Evolutionary conservation across 1,284 basidiomycete genomes (phyloP).

Genomic region (Cryptococcus sp.): DNA sequence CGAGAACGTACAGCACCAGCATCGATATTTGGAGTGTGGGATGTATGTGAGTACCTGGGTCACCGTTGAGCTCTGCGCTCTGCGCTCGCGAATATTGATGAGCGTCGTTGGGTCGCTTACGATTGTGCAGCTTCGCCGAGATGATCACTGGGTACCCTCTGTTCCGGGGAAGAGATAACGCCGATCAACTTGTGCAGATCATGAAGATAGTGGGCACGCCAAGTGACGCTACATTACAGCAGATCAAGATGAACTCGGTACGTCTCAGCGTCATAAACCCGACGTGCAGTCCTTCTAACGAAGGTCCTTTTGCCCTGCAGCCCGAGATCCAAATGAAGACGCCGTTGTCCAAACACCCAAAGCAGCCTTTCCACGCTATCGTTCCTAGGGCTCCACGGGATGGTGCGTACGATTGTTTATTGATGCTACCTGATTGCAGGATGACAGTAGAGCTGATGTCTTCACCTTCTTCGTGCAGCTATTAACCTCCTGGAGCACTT

Average conservation of each 20-base stretch:
- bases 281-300: background rate
- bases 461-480: slow-evolving; percentile 58
- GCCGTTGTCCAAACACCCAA: slow-evolving; percentile 74
- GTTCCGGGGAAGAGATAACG: slow-evolving; percentile 96
- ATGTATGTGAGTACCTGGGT: slow-evolving; percentile 49
- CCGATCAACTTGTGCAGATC: slow-evolving; percentile 96
- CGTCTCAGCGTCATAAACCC: background rate
- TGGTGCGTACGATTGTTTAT: slow-evolving; percentile 58
- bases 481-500: slow-evolving; percentile 93
- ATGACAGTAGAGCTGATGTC: too few species aligned
- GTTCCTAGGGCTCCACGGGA: slow-evolving; percentile 89
- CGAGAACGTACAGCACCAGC: slow-evolving; percentile 91
- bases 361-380: slow-evolving; percentile 84
- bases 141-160: slow-evolving; percentile 93
- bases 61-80: slow-evolving; percentile 4
- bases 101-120: too few species aligned
- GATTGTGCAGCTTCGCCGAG: slow-evolving; percentile 47
- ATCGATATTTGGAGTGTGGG: slow-evolving; percentile 99
- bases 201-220: slow-evolving; percentile 97
- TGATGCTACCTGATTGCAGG: background rate
- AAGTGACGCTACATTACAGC: slow-evolving; percentile 81
- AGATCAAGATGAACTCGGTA: slow-evolving; percentile 89
- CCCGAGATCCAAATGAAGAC: slow-evolving; percentile 77
- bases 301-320: slow-evolving; percentile 53
- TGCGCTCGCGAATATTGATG: background rate